Conservation (phyloP, 306 rosid genomes). For the Sindora glabra region DNA sequence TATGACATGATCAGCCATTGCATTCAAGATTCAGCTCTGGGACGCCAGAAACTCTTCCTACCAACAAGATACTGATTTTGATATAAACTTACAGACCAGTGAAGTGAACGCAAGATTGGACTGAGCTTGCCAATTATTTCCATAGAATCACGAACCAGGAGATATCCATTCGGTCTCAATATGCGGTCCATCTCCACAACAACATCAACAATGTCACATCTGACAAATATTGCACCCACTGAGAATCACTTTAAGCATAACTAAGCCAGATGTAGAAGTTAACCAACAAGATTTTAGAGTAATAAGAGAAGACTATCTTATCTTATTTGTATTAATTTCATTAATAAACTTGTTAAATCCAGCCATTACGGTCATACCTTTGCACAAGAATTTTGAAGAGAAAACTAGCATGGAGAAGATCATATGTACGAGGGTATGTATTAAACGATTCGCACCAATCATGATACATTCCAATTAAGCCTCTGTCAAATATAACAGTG, state of each 20-base stretch:
- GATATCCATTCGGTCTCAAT: constrained; percentile 76
- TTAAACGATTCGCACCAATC: constrained; percentile 95
- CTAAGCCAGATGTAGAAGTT: not conserved
- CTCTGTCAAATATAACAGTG: constrained; percentile 62
- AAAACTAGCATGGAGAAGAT: constrained; percentile 75
- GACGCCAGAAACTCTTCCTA: constrained; percentile 86
- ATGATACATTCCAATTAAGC: constrained; percentile 82
- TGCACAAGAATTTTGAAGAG: constrained; percentile 46
- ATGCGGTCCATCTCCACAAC: constrained; percentile 77
- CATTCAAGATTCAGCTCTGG: constrained; percentile 10
- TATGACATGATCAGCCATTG: not conserved
- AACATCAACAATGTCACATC: constrained; percentile 59
- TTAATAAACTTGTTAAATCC: not conserved
- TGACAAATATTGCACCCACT: constrained; percentile 21
- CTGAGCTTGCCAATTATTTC: constrained; percentile 54
- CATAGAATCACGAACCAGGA: constrained; percentile 56
- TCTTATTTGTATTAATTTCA: not conserved
- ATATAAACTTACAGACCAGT: constrained; percentile 52
- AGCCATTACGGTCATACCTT: constrained; percentile 34
- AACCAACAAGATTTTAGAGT: not conserved
- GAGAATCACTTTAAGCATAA: constrained; percentile 7
- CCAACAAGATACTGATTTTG: constrained; percentile 58
- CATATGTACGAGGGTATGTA: constrained; percentile 85
- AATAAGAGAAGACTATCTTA: not conserved
- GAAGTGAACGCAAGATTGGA: constrained; percentile 66